These are phyloP conservation scores for Geotrichum carabidarum DNA, from an alignment of 1,139 yeast species.

Conservation along the genomic window DNA sequence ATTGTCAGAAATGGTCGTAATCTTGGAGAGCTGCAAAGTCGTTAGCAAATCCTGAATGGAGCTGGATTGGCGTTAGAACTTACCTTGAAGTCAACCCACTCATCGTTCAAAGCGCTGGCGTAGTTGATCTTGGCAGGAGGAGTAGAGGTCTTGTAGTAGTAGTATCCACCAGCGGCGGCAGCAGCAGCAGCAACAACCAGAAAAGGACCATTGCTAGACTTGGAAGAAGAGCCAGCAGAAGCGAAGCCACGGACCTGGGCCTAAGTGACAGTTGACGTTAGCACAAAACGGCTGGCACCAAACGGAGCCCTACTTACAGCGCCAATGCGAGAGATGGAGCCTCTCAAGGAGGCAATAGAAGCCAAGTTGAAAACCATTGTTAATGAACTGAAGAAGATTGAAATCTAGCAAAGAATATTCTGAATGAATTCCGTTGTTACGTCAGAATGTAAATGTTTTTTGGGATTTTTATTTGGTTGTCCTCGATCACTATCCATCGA, in stretches of 20 bases:
- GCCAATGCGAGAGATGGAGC: slow-evolving; percentile 6
- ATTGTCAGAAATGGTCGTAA: slow-evolving; percentile 50
- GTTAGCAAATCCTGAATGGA: not conserved
- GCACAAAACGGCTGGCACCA: not conserved
- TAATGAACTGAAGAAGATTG: not conserved
- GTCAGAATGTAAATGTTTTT: too few relatives aligned
- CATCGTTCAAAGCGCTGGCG: slow-evolving; percentile 5
- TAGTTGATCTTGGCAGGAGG: slow-evolving; percentile 3
- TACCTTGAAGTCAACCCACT: slow-evolving; percentile 18
- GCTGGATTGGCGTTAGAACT: not conserved
- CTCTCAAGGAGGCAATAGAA: not conserved
- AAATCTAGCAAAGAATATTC: too few relatives aligned
- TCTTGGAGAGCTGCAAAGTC: slow-evolving; percentile 46
- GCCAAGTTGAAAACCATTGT: slow-evolving; percentile 4
- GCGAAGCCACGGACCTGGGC: not conserved
- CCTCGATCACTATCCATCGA: too few relatives aligned
- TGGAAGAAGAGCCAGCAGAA: not conserved
- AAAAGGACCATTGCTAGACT: not conserved
- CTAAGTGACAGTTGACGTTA: not conserved
- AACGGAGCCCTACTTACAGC: slow-evolving; percentile 1
- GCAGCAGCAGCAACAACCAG: slow-evolving; percentile 7
- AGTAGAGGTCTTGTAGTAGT: slow-evolving; percentile 8
- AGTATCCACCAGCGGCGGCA: slow-evolving; percentile 7
- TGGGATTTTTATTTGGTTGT: too few relatives aligned
- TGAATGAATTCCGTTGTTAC: too few relatives aligned